phyloP scores from a whole-genome alignment of 2,329 filamentous ascomycete genomes.

The Beauveria sp. region DNA sequence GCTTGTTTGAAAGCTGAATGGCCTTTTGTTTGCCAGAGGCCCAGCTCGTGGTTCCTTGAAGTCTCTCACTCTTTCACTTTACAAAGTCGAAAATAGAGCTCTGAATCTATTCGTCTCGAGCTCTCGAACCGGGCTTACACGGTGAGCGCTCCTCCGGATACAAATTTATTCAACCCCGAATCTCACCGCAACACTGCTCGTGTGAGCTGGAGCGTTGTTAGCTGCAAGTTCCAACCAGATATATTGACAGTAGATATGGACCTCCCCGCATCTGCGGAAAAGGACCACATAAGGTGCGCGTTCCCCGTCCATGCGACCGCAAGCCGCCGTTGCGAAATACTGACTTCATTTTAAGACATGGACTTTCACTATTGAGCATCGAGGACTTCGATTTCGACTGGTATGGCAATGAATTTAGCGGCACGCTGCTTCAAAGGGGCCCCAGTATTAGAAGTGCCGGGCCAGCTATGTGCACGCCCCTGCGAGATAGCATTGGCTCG shows the following conservation, averaged over 20 bases:
- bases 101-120: not conserved
- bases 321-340: not conserved
- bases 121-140: not conserved
- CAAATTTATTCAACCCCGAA: not conserved
- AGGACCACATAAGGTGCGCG: slow-evolving; percentile 8
- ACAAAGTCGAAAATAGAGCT: not conserved
- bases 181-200: not conserved
- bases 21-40: slow-evolving; percentile 1
- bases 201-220: not conserved
- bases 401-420: not conserved
- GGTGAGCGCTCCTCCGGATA: not conserved
- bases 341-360: slow-evolving; percentile 2
- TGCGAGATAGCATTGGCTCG: not conserved
- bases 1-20: slow-evolving; percentile 5
- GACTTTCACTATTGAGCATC: slow-evolving; percentile 2
- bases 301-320: not conserved
- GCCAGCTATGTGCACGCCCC: not conserved
- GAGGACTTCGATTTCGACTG: not conserved
- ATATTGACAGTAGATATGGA: slow-evolving; percentile 2
- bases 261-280: not conserved
- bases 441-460: not conserved
- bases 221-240: not conserved
- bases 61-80: not conserved
- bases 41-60: not conserved
- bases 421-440: not conserved